phyloP scores from a whole-genome alignment of 2,329 filamentous ascomycete genomes.

The Verticillium nubilum region DNA sequence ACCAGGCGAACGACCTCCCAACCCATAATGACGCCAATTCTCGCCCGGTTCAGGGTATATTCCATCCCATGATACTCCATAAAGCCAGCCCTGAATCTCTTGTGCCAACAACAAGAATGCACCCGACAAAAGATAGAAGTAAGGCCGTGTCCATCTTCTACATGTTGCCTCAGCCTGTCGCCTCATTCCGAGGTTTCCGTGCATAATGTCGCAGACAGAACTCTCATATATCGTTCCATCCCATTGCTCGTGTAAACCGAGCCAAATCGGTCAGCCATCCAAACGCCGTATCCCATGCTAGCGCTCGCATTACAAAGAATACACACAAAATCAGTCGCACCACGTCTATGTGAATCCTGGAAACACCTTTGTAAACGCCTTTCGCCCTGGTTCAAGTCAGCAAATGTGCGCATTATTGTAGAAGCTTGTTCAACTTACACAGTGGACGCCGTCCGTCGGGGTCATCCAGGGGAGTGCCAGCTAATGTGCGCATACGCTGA shows the following conservation, averaged over 20 bases:
- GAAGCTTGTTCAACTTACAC: conserved; percentile 25
- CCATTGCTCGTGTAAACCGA: not conserved
- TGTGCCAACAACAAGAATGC: not conserved
- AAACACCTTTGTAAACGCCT: conserved; percentile 36
- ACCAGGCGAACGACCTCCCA: not conserved
- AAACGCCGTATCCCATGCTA: not conserved
- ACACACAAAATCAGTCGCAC: not conserved
- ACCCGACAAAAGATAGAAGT: not conserved
- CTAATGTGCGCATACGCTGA: conserved; percentile 37
- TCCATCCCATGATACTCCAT: not conserved
- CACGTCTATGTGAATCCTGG: conserved; percentile 25
- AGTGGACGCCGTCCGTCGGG: conserved; percentile 31
- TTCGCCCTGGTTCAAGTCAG: conserved; percentile 29
- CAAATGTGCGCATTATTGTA: not conserved
- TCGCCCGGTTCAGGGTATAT: not conserved
- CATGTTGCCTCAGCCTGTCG: not conserved
- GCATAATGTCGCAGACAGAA: not conserved
- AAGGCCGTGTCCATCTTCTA: not conserved
- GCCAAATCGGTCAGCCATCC: not conserved
- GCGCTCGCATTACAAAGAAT: not conserved
- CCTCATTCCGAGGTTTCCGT: not conserved
- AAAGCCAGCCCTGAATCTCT: not conserved
- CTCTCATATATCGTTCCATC: not conserved
- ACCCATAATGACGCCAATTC: not conserved
- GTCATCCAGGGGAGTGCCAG: conserved; percentile 36